Percentiles rank a stretch among this genome's conserved stretches.
These are phyloP conservation scores for Phytopythium litorale DNA, from an alignment of 352 stramenopile species.

Conservation along the genomic window DNA sequence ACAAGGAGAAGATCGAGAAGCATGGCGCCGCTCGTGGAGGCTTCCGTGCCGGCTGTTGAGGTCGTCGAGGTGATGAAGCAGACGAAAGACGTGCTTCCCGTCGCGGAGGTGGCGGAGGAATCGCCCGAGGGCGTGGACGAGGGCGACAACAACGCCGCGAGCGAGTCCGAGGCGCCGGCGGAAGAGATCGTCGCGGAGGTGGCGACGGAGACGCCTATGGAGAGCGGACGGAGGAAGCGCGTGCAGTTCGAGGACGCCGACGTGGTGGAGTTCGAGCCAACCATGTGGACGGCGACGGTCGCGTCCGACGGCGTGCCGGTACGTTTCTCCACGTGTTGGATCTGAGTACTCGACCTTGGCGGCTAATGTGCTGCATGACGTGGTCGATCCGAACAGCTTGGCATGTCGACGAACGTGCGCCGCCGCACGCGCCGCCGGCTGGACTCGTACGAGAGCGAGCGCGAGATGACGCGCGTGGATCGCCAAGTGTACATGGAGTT, in stretches of 20 bases:
- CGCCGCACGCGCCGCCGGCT: constrained; percentile 55
- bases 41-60: constrained; percentile 7
- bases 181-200: constrained; percentile 7
- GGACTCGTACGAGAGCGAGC: constrained; percentile 67
- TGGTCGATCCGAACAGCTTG: constrained; percentile 27
- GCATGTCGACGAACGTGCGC: constrained; percentile 64
- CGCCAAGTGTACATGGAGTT: constrained; percentile 82
- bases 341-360: neutral
- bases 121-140: constrained; percentile 21
- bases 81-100: constrained; percentile 7
- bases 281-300: constrained; percentile 75
- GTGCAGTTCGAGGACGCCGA: constrained; percentile 62
- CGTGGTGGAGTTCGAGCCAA: constrained; percentile 80
- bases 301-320: constrained; percentile 75
- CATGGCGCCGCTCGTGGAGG: constrained; percentile 33
- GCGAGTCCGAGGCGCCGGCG: constrained; percentile 2
- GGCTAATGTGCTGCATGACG: constrained; percentile 1
- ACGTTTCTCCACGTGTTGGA: constrained; percentile 9
- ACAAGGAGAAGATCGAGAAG: neutral
- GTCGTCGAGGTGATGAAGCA: constrained; percentile 14
- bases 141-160: constrained; percentile 12
- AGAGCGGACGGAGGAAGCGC: constrained; percentile 26
- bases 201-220: constrained; percentile 1
- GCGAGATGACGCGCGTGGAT: constrained; percentile 44
- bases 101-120: constrained; percentile 6